phyloP scores from a whole-genome alignment of 2,329 filamentous ascomycete genomes.

The Hirsutella thompsonii region DNA sequence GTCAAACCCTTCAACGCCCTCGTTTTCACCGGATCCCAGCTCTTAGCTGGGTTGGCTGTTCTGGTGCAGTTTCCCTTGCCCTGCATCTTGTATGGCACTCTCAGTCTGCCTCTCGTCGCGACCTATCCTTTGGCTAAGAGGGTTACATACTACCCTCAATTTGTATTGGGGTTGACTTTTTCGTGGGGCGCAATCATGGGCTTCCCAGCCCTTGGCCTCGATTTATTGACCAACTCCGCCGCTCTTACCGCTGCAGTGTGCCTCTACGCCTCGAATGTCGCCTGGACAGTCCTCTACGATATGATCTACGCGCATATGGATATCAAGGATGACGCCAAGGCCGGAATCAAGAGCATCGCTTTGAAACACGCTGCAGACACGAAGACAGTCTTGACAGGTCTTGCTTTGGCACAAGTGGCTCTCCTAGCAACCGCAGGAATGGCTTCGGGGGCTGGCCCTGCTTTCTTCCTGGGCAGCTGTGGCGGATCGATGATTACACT shows the following conservation, averaged over 20 bases:
- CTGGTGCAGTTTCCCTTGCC: conserved; percentile 62
- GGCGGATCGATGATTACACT: conserved; percentile 49
- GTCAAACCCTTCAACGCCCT: conserved; percentile 60
- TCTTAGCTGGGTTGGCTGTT: conserved; percentile 59
- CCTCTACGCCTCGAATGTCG: conserved; percentile 66
- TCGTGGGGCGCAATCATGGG: conserved; percentile 85
- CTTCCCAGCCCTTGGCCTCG: conserved; percentile 70
- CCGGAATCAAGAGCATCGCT: conserved; percentile 80
- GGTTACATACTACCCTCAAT: conserved; percentile 77
- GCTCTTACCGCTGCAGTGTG: conserved; percentile 54
- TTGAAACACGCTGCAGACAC: conserved; percentile 67
- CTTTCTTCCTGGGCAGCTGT: conserved; percentile 54
- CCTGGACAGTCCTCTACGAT: conserved; percentile 82
- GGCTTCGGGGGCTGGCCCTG: conserved; percentile 53
- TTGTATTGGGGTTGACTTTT: conserved; percentile 72
- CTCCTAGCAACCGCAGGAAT: conserved; percentile 58
- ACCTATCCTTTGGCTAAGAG: conserved; percentile 75
- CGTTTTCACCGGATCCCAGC: conserved; percentile 61
- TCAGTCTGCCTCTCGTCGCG: conserved; percentile 60
- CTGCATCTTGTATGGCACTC: conserved; percentile 67
- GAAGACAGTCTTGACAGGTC: conserved; percentile 58
- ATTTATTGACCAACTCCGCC: conserved; percentile 50
- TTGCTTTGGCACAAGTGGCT: conserved; percentile 56
- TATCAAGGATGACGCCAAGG: conserved; percentile 72
- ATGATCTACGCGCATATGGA: conserved; percentile 95